Base-by-base conservation (phyloP, 2,329 filamentous ascomycete genomes). In the Trichoderma koningii region DNA sequence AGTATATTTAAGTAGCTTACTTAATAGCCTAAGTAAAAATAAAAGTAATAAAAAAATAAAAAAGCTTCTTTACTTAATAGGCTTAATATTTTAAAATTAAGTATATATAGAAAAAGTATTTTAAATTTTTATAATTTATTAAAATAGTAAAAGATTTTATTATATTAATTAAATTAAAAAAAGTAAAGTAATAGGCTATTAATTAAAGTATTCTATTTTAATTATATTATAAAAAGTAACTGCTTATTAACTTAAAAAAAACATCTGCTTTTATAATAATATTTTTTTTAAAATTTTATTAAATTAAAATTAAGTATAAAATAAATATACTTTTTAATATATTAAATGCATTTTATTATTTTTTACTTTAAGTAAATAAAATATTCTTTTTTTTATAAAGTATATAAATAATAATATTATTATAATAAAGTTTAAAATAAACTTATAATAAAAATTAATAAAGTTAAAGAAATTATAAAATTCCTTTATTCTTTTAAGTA, bases 91-190 rank as follows among this genome's bases (percentile, higher is more conserved):
- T 41, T 23, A 30, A 45, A 9, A 44, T 26, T 45, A 45, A 45
- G 3, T 12, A 14, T 7, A 56, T 5, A 3, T 45, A 44, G 17
- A 56, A 7, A n/a, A 56, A 56, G 17, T 44, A 56, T 30, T 44
- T 45, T 26, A 56, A 2, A 12, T 45, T 56, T n/a, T 56, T 45
- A 56, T 56, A 56, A 15, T 56, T 56, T 28, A 45, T 56, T 1
- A 56, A 14, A 6, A 56, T 45, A 3, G 15, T 56, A 45, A 56
- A 56, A 12, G 26, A n/a, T 1, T 19, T 3, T 42, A 30, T 28
- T 17, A 45, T 45, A 0, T 28, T 28, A 28, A 28, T 28, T 28
- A 28, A 2, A 3, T 26, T 10, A 21, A 6, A 9, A 12, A 12
- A 50, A 34, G 2, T 10, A 23, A 23, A 34, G 2, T 34, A 34